Evolutionary conservation across 345 rosid species (phyloP), one percentile per base, ranked within the genome.

Genomic region (Melaleuca quinquenervia): DNA sequence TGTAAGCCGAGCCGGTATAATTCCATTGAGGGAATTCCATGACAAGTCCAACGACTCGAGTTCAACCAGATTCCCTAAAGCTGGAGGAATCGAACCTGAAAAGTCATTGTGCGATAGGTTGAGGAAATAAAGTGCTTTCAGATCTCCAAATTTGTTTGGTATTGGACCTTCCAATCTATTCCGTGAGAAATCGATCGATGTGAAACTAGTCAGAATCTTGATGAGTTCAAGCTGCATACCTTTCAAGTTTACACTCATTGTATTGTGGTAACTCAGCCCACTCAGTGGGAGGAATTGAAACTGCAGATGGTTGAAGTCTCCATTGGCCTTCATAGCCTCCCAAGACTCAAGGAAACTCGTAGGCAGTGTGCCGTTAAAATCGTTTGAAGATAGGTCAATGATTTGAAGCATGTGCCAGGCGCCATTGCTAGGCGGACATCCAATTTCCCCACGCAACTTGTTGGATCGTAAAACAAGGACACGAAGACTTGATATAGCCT

Each of bases 121-220:
- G 58, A 93, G 84, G 50, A 76, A 4, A 18, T 76, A 24, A 6
- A 92, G 88, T 12, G 88, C 86, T 29, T 53, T 82, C 55, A 92
- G 83, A 2, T 8, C 54, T 83, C 87, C 88, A 2, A 90, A 7
- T 27, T 64, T 86, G 1, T 84, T 83, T 26, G 90, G 94, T 60
- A 91, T 89, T 74, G 27, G 83, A 74, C 94, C 92, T 2, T 60
- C 50, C 48, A 93, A 86, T 7, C 7, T 8, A 85, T 93, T 91
- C 3, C 1, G 12, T 6, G 95, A 91, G 53, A 93, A 82, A 50
- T 90, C 93, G 45, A 92, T 87, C 52, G 88, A 86, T 7, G 92
- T 90, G 84, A 90, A 91, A 5, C 88, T 1, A 7, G 87, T 88
- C 45, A 90, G 91, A 87, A 92, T 91, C 88, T 92, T 94, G 52